These are phyloP conservation scores for Coniochaeta prunicola DNA, from an alignment of 2,329 filamentous ascomycete genomes.

Conservation along the genomic window DNA sequence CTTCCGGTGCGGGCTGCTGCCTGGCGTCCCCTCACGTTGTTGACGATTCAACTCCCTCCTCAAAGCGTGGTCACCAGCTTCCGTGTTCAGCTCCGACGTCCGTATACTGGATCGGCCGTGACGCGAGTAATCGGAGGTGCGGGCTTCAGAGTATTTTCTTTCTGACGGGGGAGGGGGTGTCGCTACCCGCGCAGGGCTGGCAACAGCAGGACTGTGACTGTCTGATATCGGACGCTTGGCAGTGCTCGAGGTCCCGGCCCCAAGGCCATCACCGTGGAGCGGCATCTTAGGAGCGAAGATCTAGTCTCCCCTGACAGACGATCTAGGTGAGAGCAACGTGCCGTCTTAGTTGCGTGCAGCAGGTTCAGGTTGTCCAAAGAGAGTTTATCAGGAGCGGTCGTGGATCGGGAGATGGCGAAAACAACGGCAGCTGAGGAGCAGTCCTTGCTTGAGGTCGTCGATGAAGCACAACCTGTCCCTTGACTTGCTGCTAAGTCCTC, in stretches of 20 bases:
- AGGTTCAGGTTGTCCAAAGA: not conserved
- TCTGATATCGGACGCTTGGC: slow-evolving; percentile 12
- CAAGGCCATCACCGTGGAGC: slow-evolving; percentile 12
- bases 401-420: not conserved
- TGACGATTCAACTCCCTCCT: slow-evolving; percentile 43
- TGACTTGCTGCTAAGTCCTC: not conserved
- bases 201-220: slow-evolving; percentile 11
- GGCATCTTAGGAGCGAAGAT: slow-evolving; percentile 7
- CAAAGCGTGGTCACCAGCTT: slow-evolving; percentile 42
- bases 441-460: not conserved
- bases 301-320: not conserved
- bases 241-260: slow-evolving; percentile 6
- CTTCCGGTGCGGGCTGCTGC: slow-evolving; percentile 50
- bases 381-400: not conserved
- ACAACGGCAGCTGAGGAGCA: not conserved
- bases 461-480: not conserved
- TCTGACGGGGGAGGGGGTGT: slow-evolving; percentile 15
- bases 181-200: slow-evolving; percentile 13
- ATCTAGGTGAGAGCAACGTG: not conserved
- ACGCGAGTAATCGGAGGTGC: slow-evolving; percentile 6
- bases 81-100: slow-evolving; percentile 18
- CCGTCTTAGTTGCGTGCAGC: not conserved
- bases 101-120: not conserved
- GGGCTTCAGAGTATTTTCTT: slow-evolving; percentile 7
- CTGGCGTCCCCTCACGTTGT: slow-evolving; percentile 44